Percentiles rank a stretch among this genome's conserved stretches.
Conservation (phyloP, 2,329 filamentous ascomycete genomes). For the Penicillium frequentans region DNA sequence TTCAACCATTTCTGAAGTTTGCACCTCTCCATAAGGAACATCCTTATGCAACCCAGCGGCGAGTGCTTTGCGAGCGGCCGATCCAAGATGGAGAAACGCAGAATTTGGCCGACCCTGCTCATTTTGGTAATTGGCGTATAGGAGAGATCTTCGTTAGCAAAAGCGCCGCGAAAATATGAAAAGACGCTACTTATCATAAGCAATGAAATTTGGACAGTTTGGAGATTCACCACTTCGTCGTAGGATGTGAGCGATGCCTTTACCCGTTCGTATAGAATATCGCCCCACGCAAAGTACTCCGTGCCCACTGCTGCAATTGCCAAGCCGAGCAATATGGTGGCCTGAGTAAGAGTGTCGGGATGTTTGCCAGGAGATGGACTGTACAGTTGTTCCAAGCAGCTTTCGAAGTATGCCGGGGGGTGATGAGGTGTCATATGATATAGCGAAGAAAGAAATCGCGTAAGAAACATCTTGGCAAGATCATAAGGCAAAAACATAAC, state of each 20-base stretch:
- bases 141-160: slow-evolving; percentile 3
- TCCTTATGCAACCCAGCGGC: slow-evolving; percentile 48
- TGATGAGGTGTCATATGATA: slow-evolving; percentile 42
- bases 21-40: slow-evolving; percentile 30
- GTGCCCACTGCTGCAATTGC: slow-evolving; percentile 41
- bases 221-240: slow-evolving; percentile 48
- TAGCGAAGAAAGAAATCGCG: slow-evolving; percentile 43
- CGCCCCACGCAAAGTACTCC: slow-evolving; percentile 41
- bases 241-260: slow-evolving; percentile 38
- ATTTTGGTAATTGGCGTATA: slow-evolving; percentile 45
- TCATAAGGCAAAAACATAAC: slow-evolving; percentile 43
- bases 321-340: slow-evolving; percentile 41
- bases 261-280: slow-evolving; percentile 46
- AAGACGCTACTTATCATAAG: slow-evolving; percentile 46
- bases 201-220: slow-evolving; percentile 45
- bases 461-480: slow-evolving; percentile 39
- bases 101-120: slow-evolving; percentile 48
- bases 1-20: slow-evolving; percentile 35
- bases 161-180: too few species aligned
- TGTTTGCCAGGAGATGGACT: slow-evolving; percentile 28
- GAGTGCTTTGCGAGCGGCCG: slow-evolving; percentile 44
- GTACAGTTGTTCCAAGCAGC: slow-evolving; percentile 39
- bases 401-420: slow-evolving; percentile 36
- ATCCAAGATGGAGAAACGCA: slow-evolving; percentile 42
- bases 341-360: slow-evolving; percentile 37